phyloP scores from a whole-genome alignment of 305 asterid genomes.

The Fraxinus nigra region DNA sequence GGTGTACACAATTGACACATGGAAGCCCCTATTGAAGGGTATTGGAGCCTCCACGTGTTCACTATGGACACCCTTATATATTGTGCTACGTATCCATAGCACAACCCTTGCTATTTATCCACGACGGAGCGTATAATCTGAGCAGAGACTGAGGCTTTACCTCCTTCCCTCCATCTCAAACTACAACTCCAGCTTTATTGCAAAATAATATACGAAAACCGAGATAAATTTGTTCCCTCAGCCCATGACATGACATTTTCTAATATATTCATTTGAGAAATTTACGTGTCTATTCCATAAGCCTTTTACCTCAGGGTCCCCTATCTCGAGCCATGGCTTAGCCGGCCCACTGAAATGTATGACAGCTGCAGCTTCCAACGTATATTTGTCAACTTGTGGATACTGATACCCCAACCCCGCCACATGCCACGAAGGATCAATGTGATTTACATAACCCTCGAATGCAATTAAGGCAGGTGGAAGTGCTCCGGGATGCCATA shows the following conservation, averaged over 20 bases:
- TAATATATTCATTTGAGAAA: conserved; percentile 48
- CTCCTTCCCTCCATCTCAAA: conserved; percentile 80
- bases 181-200: conserved; percentile 28
- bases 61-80: too few species aligned
- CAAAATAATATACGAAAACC: conserved; percentile 17
- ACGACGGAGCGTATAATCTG: conserved; percentile 37
- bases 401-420: conserved; percentile 63
- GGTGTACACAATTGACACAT: too few species aligned
- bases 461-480: conserved; percentile 80
- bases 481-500: conserved; percentile 82
- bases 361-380: conserved; percentile 49
- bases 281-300: conserved; percentile 66
- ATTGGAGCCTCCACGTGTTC: too few species aligned
- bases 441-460: conserved; percentile 49
- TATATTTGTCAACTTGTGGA: conserved; percentile 21
- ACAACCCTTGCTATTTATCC: conserved; percentile 25
- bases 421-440: conserved; percentile 70
- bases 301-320: conserved; percentile 43
- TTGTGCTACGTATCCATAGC: too few species aligned
- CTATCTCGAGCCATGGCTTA: conserved; percentile 89
- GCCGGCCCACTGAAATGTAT: conserved; percentile 84
- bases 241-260: conserved; percentile 51
- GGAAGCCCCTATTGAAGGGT: too few species aligned
- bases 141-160: conserved; percentile 68
- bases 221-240: conserved; percentile 25